Conservation (phyloP, 208 protist genomes). For the Leptomonas seymouri region DNA sequence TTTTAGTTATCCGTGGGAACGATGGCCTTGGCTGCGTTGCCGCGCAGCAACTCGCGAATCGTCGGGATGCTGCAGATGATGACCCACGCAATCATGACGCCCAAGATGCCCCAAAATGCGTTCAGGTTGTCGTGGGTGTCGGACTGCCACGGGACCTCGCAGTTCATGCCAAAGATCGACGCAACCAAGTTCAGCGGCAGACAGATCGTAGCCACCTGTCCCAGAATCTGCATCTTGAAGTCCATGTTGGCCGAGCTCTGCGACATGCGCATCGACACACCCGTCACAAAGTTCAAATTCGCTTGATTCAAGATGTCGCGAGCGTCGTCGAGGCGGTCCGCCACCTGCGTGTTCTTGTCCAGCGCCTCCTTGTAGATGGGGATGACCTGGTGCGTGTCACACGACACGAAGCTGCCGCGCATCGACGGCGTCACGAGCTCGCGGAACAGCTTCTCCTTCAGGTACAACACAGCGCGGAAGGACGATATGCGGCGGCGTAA, state of each 20-base stretch:
- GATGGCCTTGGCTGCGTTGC: conserved; percentile 55
- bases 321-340: conserved; percentile 77
- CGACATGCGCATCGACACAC: conserved; percentile 88
- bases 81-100: conserved; percentile 64
- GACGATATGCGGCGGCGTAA: conserved; percentile 79
- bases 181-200: conserved; percentile 88
- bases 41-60: conserved; percentile 38
- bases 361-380: conserved; percentile 55
- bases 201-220: conserved; percentile 79
- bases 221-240: conserved; percentile 82
- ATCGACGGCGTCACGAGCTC: conserved; percentile 72
- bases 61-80: conserved; percentile 63
- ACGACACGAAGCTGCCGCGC: conserved; percentile 66
- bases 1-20: conserved; percentile 40
- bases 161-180: conserved; percentile 93
- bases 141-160: conserved; percentile 75
- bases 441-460: conserved; percentile 80
- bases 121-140: conserved; percentile 56
- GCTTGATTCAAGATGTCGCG: conserved; percentile 85
- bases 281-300: conserved; percentile 85
- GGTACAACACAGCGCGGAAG: conserved; percentile 56
- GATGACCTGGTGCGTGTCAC: conserved; percentile 34
- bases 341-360: conserved; percentile 64
- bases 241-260: conserved; percentile 83
- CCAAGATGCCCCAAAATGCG: conserved; percentile 69